Evolutionary conservation across 2,329 filamentous ascomycete genomes (phyloP).

Genomic region (Onygenales sp.): DNA sequence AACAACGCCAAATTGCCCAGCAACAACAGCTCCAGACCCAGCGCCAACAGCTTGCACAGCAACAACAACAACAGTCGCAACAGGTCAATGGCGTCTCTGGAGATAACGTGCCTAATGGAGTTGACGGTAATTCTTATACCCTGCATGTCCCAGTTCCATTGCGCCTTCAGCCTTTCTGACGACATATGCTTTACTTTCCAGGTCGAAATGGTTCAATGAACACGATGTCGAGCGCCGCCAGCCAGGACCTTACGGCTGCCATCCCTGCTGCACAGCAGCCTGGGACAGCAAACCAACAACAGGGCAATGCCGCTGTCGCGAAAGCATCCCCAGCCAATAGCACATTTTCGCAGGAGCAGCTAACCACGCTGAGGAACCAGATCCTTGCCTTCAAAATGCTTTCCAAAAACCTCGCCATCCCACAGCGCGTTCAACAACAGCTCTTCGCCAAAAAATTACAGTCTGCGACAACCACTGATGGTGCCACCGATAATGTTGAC

Average conservation of each 20-base stretch:
- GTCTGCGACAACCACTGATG: slow-evolving; percentile 19
- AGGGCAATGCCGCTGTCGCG: slow-evolving; percentile 22
- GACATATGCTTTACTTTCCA: slow-evolving; percentile 11
- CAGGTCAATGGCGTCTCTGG: slow-evolving; percentile 29
- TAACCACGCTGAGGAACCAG: slow-evolving; percentile 69
- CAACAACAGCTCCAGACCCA: slow-evolving; percentile 37
- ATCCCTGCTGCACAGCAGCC: slow-evolving; percentile 12
- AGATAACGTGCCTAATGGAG: slow-evolving; percentile 29
- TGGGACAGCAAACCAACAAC: slow-evolving; percentile 11
- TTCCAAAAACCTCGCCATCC: slow-evolving; percentile 76
- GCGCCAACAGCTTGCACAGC: slow-evolving; percentile 37
- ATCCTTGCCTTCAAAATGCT: slow-evolving; percentile 87
- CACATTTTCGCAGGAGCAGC: slow-evolving; percentile 64
- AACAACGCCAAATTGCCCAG: slow-evolving; percentile 40
- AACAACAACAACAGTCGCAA: slow-evolving; percentile 28
- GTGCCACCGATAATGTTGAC: slow-evolving; percentile 30
- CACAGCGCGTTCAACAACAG: slow-evolving; percentile 66
- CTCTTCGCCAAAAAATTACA: slow-evolving; percentile 54
- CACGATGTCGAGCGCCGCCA: slow-evolving; percentile 21
- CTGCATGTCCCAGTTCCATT: not conserved
- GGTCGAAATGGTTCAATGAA: slow-evolving; percentile 25
- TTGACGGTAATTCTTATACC: slow-evolving; percentile 26
- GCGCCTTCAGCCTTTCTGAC: not conserved
- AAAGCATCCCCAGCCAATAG: slow-evolving; percentile 33
- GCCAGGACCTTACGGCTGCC: slow-evolving; percentile 16